phyloP scores from a whole-genome alignment of 179 eudicot species.

The Vitellaria paradoxa region DNA sequence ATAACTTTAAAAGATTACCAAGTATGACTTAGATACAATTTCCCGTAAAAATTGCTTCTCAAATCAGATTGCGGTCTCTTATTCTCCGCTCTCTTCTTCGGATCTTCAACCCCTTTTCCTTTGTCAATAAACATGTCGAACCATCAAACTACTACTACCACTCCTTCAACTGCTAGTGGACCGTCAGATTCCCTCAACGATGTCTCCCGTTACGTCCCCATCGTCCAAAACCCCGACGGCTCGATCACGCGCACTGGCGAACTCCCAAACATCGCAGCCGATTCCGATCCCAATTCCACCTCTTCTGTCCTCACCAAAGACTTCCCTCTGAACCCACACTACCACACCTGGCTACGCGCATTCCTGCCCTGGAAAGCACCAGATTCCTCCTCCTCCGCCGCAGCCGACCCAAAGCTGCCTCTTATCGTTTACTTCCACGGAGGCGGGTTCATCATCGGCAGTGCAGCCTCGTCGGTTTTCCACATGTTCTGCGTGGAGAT shows the following conservation, averaged over 20 bases:
- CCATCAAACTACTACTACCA: not conserved
- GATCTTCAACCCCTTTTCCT: not conserved
- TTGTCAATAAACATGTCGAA: too few relatives aligned
- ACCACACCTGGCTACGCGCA: constrained; percentile 35
- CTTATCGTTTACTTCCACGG: constrained; percentile 47
- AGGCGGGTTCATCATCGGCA: constrained; percentile 41
- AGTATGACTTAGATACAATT: too few relatives aligned
- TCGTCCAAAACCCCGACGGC: not conserved
- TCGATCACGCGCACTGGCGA: not conserved
- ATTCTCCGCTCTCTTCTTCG: not conserved
- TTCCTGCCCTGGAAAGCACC: constrained; percentile 24
- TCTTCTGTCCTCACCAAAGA: constrained; percentile 37
- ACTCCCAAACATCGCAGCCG: not conserved
- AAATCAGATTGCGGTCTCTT: too few relatives aligned
- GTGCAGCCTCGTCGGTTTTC: constrained; percentile 16
- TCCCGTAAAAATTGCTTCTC: too few relatives aligned
- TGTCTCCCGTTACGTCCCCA: not conserved
- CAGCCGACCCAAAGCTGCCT: constrained; percentile 18
- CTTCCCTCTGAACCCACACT: constrained; percentile 27
- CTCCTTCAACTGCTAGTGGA: not conserved
- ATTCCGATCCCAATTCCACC: not conserved
- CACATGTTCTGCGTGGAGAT: constrained; percentile 33
- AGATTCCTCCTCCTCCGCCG: not conserved
- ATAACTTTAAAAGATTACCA: too few relatives aligned
- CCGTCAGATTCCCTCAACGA: not conserved